phyloP scores from a whole-genome alignment of 2,329 filamentous ascomycete genomes.

The Claviceps fusiformis region DNA sequence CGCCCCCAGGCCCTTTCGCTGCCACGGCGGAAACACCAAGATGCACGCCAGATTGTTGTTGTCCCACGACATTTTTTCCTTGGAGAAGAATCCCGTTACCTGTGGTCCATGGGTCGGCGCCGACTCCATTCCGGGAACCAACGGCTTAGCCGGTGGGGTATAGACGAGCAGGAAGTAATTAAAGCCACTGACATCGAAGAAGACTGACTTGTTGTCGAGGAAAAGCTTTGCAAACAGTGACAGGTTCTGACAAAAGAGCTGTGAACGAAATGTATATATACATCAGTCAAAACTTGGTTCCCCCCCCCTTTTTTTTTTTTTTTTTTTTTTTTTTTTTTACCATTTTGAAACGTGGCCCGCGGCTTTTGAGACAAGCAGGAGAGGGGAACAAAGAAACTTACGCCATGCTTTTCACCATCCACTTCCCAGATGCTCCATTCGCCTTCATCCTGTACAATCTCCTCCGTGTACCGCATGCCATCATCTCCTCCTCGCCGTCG shows the following conservation, averaged over 20 bases:
- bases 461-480: conserved; percentile 25
- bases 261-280: not conserved
- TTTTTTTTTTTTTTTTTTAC: too few species aligned
- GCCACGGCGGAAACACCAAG: conserved; percentile 88
- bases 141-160: conserved; percentile 29
- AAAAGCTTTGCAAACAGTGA: conserved; percentile 96
- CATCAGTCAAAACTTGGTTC: not conserved
- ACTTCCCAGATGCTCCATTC: conserved; percentile 85
- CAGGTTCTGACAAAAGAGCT: conserved; percentile 87
- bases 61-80: conserved; percentile 98
- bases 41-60: conserved; percentile 97
- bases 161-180: conserved; percentile 88
- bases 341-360: too few species aligned
- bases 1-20: conserved; percentile 75
- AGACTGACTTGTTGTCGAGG: conserved; percentile 95
- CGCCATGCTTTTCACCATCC: conserved; percentile 73
- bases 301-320: too few species aligned
- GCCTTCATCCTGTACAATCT: conserved; percentile 43
- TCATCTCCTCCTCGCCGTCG: conserved; percentile 24
- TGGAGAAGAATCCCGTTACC: conserved; percentile 93
- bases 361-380: not conserved
- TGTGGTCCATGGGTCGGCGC: conserved; percentile 13
- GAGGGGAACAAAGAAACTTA: conserved; percentile 23
- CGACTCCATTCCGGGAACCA: conserved; percentile 4
- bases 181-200: conserved; percentile 91